phyloP scores from a whole-genome alignment of 257 asterid species.

The Ilex asprella region DNA sequence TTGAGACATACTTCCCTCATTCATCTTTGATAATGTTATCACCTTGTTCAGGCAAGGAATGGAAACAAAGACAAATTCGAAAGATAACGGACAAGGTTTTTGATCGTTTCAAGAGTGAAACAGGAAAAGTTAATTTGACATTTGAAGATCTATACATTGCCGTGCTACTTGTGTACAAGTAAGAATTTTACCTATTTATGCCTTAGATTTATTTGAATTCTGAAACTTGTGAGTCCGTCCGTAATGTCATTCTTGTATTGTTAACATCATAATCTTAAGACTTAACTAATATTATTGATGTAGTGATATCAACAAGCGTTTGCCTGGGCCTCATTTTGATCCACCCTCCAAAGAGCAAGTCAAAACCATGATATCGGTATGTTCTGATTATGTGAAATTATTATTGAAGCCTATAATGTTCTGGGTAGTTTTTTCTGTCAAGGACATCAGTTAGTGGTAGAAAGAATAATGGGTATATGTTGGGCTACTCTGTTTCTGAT shows the following conservation, averaged over 20 bases:
- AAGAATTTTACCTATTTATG: slow-evolving; percentile 17
- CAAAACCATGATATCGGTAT: slow-evolving; percentile 53
- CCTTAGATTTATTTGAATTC: background rate
- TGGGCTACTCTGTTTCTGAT: no score
- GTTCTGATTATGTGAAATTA: slow-evolving; percentile 6
- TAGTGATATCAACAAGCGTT: slow-evolving; percentile 79
- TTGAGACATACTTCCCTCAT: background rate
- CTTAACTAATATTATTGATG: slow-evolving; percentile 7
- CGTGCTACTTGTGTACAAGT: slow-evolving; percentile 84
- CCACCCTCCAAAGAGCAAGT: slow-evolving; percentile 78
- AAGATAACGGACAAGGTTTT: slow-evolving; percentile 54
- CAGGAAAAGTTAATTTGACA: slow-evolving; percentile 45
- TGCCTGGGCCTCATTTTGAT: slow-evolving; percentile 95
- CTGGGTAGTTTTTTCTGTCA: no score
- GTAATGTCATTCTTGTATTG: no score
- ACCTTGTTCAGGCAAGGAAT: slow-evolving; percentile 54
- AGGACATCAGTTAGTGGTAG: no score
- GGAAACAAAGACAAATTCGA: slow-evolving; percentile 67
- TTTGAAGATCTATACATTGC: slow-evolving; percentile 89
- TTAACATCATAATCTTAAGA: background rate
- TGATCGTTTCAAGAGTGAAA: slow-evolving; percentile 51
- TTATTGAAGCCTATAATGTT: background rate
- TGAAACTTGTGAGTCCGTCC: no score
- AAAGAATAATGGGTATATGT: no score
- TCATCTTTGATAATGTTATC: background rate